Conservation (phyloP, 225 moss, liverwort and hornwort species). For the Neckera pumila region DNA sequence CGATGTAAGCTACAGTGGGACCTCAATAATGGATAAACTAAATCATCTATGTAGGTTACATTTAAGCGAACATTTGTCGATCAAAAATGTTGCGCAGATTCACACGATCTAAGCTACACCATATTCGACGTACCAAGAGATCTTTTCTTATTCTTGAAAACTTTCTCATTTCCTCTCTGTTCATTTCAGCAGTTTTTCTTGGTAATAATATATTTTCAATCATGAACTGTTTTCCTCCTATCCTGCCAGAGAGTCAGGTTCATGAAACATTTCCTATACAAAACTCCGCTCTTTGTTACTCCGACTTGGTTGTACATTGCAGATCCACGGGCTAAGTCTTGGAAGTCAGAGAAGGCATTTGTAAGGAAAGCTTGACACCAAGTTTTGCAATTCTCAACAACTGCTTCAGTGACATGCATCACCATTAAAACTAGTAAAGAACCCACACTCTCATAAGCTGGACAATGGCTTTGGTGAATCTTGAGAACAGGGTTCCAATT, state of each 20-base stretch:
- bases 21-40: too few relatives aligned
- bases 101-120: too few relatives aligned
- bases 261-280: neutral
- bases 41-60: too few relatives aligned
- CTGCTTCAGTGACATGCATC: neutral
- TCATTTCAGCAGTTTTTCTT: neutral
- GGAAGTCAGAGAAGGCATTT: neutral
- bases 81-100: too few relatives aligned
- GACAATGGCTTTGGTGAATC: neutral
- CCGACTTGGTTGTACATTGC: neutral
- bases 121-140: too few relatives aligned
- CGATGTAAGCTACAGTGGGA: too few relatives aligned
- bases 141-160: too few relatives aligned
- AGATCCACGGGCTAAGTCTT: neutral
- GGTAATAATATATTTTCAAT: too few relatives aligned
- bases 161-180: neutral
- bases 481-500: neutral
- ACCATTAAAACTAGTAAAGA: neutral
- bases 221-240: neutral
- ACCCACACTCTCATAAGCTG: neutral
- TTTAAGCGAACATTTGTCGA: too few relatives aligned
- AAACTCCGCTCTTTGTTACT: neutral
- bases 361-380: neutral
- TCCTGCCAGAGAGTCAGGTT: too few relatives aligned
- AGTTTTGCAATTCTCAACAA: neutral